These are phyloP conservation scores for Oryza australiensis DNA, from an alignment of 176 grass and related monocot species.

Conservation along the genomic window DNA sequence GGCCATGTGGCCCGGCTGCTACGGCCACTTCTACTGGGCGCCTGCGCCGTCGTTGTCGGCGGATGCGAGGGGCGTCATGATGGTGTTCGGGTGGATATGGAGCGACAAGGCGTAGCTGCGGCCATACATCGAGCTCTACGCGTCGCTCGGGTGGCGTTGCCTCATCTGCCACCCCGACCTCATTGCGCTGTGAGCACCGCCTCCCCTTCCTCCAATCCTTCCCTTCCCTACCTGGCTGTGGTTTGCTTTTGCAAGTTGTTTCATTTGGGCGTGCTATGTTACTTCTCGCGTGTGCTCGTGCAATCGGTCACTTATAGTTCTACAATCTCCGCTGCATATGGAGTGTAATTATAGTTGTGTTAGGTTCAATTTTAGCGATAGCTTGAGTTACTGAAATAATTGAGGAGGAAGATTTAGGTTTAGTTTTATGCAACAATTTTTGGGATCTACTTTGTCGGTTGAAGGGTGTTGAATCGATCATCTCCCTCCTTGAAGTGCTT, in stretches of 20 bases:
- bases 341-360: not conserved
- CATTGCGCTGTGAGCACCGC: slow-evolving; percentile 64
- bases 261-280: not conserved
- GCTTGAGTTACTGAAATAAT: not conserved
- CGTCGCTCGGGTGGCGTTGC: slow-evolving; percentile 82
- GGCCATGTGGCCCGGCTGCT: slow-evolving; percentile 76
- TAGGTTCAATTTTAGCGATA: not conserved
- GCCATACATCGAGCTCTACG: slow-evolving; percentile 80
- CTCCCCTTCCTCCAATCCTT: not conserved
- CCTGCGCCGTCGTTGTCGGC: slow-evolving; percentile 40
- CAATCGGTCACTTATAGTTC: not conserved
- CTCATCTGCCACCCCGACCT: slow-evolving; percentile 89
- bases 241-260: not conserved
- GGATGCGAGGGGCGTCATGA: slow-evolving; percentile 63
- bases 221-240: not conserved
- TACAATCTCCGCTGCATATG: not conserved
- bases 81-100: slow-evolving; percentile 82
- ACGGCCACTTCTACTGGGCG: slow-evolving; percentile 71
- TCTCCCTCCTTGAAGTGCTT: not conserved
- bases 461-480: not conserved
- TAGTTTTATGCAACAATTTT: not conserved
- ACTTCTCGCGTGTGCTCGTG: not conserved
- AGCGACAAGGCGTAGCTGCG: slow-evolving; percentile 80
- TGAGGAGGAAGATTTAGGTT: not conserved
- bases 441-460: not conserved